Base-by-base conservation (phyloP, 306 rosid genomes). In the Castanospermum australe region DNA sequence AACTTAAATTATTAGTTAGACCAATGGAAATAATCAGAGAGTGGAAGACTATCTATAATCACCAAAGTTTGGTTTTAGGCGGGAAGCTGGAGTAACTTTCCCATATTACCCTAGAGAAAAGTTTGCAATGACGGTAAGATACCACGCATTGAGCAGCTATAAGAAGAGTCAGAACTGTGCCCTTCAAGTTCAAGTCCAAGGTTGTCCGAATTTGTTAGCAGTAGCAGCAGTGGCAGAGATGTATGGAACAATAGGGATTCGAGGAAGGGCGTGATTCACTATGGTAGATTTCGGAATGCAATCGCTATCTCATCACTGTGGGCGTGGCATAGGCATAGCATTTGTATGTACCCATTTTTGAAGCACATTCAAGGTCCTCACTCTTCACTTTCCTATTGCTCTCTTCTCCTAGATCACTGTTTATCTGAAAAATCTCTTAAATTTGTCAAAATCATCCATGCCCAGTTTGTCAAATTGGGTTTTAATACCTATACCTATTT, bases 391-490 rank as follows among this genome's bases (percentile, higher is more conserved):
- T 83, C 89, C n/a, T 64, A 70, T 79, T 92, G 76, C 84, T 89
- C 90, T 45, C 64, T 41, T 73, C 89, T 92, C 33, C 51, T 89
- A 54, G 64, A 83, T 62, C 85, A 79, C 54, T 89, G 88, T 51
- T 81, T 85, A 30, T 81, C 91, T 0, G 55, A 74, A 10, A 87
- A 80, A 41, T 89, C 92, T 6, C 13, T 83, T 5, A 54, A 73
- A 32, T 81, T 79, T 71, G 66, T 81, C 75, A 86, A 83, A 75
- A 38, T 14, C 54, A 44, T 88, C 42, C 97, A 94, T 83, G 92
- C 94, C 82, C 90, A 81, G 64, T 78, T 92, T 85, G 25, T 89
- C 70, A 94, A 92, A 86, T 74, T 89, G 35, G 94, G 97, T 56
- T 83, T 90, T 22, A 86, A 89, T 76, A n/a, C 67, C 73, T 85